Evolutionary conservation across 371 early-diverging fungal species (phyloP), one percentile per base, ranked within the genome.

Genomic region (Zychaea mexicana): DNA sequence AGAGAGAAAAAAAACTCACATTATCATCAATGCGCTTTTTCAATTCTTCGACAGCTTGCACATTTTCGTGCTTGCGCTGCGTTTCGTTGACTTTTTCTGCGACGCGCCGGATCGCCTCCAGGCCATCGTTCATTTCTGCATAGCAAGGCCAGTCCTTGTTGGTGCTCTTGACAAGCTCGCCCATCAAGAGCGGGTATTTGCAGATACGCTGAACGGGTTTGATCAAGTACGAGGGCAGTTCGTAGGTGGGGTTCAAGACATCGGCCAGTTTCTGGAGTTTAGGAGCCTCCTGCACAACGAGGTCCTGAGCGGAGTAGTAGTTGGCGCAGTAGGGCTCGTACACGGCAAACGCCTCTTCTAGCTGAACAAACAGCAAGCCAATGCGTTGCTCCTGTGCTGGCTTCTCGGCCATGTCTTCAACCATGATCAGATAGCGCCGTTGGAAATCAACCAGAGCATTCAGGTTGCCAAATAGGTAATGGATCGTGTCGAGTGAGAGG

Each of bases 131-230:
- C 64, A 97, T 82, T 71, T 97, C 98, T 15, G 83, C 66, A 68
- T 84, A 86, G 68, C 88, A 82, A 1, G 90, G 88, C 69, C 92
- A 90, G 17, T 85, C 73, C 32, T 82, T 75, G 52, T 90, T 79
- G 21, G 91, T 90, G 65, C 85, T 84, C 74, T 94, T 94, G 70
- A 93, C 78, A 58, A 97, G 85, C 69, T 96, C 94, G 59, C 87
- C 81, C 67, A 97, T 82, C 52, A 97, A 85, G 28, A 97, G 81
- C 22, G 96, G 96, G 77, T 98, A 99, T 83, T 95, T 96, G 85
- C 97, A 96, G 62, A 98, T 91, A 62, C 99, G 90, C 78, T 99
- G 98, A 1, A 98, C 90, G 1, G 99, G 99, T 75, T 96, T 95
- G 78, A 99, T 97, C 46, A 99, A 84, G 73, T 93, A 84, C 17